Evolutionary conservation across 2,329 filamentous ascomycete species (phyloP).

Genomic region (Botryosphaeria agaves): DNA sequence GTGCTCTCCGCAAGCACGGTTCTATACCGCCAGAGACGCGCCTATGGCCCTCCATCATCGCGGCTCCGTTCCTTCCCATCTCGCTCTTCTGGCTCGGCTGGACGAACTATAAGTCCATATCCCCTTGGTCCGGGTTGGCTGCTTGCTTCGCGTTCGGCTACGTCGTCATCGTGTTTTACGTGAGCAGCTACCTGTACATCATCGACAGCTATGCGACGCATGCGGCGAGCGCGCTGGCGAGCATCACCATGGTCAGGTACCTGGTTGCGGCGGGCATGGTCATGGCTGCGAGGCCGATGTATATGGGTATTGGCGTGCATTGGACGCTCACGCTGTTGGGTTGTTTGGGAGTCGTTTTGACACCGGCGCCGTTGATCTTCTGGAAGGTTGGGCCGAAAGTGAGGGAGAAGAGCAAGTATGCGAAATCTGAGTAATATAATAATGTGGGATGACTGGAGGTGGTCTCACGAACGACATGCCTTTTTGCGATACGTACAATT

Average conservation of each 20-base stretch:
- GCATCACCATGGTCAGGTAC: constrained; percentile 14
- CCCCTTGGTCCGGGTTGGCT: constrained; percentile 28
- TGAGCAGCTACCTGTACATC: constrained; percentile 18
- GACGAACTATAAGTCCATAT: constrained; percentile 24
- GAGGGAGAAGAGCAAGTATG: constrained; percentile 1
- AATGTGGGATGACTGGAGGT: no score
- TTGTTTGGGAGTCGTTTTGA: constrained; percentile 14
- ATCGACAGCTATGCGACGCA: constrained; percentile 23
- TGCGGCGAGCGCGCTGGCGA: constrained; percentile 23
- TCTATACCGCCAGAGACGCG: constrained; percentile 14
- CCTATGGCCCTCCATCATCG: constrained; percentile 26
- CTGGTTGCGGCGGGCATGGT: constrained; percentile 21
- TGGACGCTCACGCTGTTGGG: constrained; percentile 25
- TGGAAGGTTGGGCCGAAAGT: constrained; percentile 12
- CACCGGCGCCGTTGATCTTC: constrained; percentile 19
- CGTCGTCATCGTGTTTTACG: constrained; percentile 27
- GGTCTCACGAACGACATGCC: no score
- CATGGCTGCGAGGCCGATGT: constrained; percentile 22
- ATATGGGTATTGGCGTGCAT: constrained; percentile 20
- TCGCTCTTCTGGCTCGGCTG: constrained; percentile 35
- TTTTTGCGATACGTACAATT: no score
- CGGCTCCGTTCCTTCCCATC: constrained; percentile 24
- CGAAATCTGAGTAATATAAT: not conserved
- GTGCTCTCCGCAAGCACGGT: constrained; percentile 4
- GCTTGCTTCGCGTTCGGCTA: constrained; percentile 27